Conservation (phyloP, 129 eudicot genomes). For the Centaurea solstitialis region DNA sequence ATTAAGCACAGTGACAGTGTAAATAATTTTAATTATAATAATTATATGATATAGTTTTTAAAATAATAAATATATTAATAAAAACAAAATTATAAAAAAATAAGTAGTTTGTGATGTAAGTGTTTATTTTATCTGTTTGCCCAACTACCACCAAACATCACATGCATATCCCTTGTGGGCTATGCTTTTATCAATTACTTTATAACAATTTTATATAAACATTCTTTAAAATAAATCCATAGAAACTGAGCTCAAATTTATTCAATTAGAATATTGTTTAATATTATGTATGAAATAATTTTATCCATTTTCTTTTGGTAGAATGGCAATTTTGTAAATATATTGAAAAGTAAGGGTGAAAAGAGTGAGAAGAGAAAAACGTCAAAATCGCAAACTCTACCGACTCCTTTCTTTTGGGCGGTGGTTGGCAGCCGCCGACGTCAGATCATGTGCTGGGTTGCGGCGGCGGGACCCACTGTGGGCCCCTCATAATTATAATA, state of each 20-base stretch:
- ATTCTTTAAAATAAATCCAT: neutral
- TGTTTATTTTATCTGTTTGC: constrained; percentile 12
- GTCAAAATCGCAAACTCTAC: constrained; percentile 31
- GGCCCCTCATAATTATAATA: neutral
- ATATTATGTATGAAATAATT: no score
- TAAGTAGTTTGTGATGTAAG: neutral
- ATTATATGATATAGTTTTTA: neutral
- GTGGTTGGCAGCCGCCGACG: constrained; percentile 50
- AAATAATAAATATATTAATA: neutral
- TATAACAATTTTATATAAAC: neutral
- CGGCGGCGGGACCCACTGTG: constrained; percentile 37
- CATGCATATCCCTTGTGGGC: constrained; percentile 35
- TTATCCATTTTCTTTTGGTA: no score
- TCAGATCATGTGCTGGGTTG: constrained; percentile 41
- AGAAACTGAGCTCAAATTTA: neutral
- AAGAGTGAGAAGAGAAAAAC: neutral
- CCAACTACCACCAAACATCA: constrained; percentile 38
- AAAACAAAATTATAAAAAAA: neutral
- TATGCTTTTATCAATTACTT: neutral
- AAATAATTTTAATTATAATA: neutral
- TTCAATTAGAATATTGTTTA: neutral
- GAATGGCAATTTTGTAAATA: constrained; percentile 7
- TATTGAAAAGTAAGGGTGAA: neutral
- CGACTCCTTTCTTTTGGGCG: constrained; percentile 34
- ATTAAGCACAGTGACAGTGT: no score